Conservation (phyloP, 768 basidiomycete genomes). For the Termitomyces heimii region DNA sequence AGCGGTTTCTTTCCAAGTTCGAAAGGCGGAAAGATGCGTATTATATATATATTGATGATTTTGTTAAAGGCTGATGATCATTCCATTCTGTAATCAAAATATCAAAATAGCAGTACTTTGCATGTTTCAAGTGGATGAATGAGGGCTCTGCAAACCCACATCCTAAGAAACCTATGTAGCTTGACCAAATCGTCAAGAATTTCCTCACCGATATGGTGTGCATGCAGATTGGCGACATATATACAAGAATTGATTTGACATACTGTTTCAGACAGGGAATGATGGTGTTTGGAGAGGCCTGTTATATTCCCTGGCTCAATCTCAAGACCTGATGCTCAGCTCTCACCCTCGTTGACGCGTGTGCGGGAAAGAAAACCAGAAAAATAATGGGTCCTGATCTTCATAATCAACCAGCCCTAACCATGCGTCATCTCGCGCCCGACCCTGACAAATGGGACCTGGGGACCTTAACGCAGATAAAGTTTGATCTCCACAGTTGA, state of each 20-base stretch:
- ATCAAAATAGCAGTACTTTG: background rate
- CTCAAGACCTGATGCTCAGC: too few relatives aligned
- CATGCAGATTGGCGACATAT: background rate
- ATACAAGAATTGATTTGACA: background rate
- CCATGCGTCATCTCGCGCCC: background rate
- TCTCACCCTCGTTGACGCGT: background rate
- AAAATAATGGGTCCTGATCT: background rate
- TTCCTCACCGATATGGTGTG: background rate
- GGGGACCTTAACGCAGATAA: background rate
- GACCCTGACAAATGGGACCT: conserved; percentile 1
- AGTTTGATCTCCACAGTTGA: background rate
- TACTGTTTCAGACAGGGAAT: background rate
- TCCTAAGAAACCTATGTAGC: background rate
- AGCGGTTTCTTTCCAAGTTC: background rate
- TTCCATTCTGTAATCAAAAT: too few relatives aligned
- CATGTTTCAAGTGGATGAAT: background rate
- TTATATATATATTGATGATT: background rate
- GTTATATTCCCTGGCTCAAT: background rate
- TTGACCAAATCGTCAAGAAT: background rate
- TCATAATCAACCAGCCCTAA: background rate
- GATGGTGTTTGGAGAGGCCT: background rate
- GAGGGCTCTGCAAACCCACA: background rate
- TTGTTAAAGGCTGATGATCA: background rate
- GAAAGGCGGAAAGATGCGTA: background rate
- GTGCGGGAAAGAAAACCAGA: background rate